Conservation (phyloP, 768 basidiomycete species). For the Tricholoma bakamatsutake region DNA sequence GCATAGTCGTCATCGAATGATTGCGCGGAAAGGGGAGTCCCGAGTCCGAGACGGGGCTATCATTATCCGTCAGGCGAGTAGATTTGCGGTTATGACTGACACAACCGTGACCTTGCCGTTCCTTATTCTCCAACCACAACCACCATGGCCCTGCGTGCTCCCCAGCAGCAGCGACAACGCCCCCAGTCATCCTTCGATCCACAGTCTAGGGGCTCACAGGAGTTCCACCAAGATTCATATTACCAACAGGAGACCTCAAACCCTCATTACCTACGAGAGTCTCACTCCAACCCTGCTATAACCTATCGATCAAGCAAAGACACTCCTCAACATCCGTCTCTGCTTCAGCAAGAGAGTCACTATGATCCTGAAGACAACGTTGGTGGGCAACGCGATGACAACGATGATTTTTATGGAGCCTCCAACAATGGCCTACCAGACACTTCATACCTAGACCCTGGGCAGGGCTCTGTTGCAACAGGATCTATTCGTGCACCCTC, state of each 20-base stretch:
- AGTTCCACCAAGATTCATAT: slow-evolving; percentile 7
- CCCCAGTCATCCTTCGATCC: slow-evolving; percentile 10
- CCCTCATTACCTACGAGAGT: slow-evolving; percentile 5
- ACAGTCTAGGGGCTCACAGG: not conserved
- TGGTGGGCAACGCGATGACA: slow-evolving; percentile 14
- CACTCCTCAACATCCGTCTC: not conserved
- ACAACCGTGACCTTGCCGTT: not conserved
- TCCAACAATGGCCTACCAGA: slow-evolving; percentile 7
- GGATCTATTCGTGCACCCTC: slow-evolving; percentile 64
- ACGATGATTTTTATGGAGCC: slow-evolving; percentile 19
- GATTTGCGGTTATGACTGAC: not conserved
- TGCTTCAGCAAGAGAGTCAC: not conserved
- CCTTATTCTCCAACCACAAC: slow-evolving; percentile 8
- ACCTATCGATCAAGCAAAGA: slow-evolving; percentile 8
- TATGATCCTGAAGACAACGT: slow-evolving; percentile 16
- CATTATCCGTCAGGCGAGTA: not conserved
- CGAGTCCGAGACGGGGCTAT: not conserved
- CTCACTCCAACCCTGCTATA: slow-evolving; percentile 9
- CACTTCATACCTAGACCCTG: slow-evolving; percentile 13
- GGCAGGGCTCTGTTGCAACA: slow-evolving; percentile 38
- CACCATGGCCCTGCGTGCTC: slow-evolving; percentile 8
- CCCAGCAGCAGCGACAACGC: slow-evolving; percentile 11
- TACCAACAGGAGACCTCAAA: slow-evolving; percentile 1
- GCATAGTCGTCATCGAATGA: not conserved
- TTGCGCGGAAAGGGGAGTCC: not conserved